These are phyloP conservation scores for Amanita rubescens DNA, from an alignment of 768 basidiomycete genomes.

Conservation along the genomic window DNA sequence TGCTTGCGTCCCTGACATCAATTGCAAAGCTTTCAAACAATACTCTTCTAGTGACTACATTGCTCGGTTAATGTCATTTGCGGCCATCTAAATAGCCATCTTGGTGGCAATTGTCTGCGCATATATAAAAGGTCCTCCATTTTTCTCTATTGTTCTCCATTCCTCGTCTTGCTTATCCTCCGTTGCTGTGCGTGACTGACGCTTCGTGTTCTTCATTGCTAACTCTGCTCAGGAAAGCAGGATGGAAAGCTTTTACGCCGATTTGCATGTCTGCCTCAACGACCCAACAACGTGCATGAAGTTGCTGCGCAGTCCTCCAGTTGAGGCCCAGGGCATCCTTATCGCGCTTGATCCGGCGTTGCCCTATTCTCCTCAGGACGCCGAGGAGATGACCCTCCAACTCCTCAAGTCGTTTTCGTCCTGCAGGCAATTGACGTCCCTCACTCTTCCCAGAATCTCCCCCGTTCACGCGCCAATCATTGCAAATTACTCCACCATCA, in stretches of 20 bases:
- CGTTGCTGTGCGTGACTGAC: background rate
- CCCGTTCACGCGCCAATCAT: background rate
- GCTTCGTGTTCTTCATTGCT: background rate
- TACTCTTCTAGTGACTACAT: background rate
- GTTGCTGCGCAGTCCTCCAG: background rate
- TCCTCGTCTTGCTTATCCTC: background rate
- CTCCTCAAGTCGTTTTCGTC: background rate
- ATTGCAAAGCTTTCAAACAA: background rate
- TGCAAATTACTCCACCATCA: background rate
- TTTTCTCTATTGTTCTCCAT: background rate
- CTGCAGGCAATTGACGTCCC: background rate
- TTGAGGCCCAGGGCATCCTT: background rate
- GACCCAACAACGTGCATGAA: background rate
- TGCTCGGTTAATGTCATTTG: background rate
- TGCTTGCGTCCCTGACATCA: background rate
- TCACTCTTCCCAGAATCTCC: background rate
- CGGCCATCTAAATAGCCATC: background rate
- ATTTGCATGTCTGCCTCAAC: background rate
- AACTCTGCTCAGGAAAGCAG: background rate
- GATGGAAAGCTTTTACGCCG: background rate
- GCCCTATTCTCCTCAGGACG: background rate
- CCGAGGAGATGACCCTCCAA: background rate
- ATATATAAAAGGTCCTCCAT: background rate
- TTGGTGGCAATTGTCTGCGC: background rate
- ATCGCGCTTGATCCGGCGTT: background rate